Percentiles rank a stretch among this genome's conserved stretches.
Conservation (phyloP, 176 grass and related monocot genomes). For the Rhynchospora tenuis region DNA sequence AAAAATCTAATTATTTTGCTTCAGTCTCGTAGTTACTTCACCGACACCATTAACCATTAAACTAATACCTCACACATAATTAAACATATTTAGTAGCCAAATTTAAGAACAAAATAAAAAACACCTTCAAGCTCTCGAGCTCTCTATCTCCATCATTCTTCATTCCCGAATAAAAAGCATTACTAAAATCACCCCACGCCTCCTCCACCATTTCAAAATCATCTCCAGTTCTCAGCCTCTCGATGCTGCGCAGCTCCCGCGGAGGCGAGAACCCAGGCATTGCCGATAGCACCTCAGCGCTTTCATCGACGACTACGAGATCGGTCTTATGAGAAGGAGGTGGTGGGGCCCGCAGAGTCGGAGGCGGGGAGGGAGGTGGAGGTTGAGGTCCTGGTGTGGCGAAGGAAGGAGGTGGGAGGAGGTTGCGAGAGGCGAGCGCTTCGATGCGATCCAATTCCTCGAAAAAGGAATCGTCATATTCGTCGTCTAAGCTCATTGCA, state of each 20-base stretch:
- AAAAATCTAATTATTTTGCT: no score
- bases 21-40: not conserved
- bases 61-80: not conserved
- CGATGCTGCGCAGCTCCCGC: slow-evolving; percentile 17
- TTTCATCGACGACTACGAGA: not conserved
- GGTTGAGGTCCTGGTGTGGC: not conserved
- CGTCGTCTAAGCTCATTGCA: slow-evolving; percentile 43
- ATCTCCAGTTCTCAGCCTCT: not conserved
- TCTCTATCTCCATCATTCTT: slow-evolving; percentile 47
- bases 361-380: not conserved
- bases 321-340: not conserved
- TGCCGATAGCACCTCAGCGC: not conserved
- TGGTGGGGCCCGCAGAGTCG: not conserved
- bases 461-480: slow-evolving; percentile 41
- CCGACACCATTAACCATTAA: not conserved
- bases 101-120: not conserved
- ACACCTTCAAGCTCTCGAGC: slow-evolving; percentile 60
- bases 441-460: slow-evolving; percentile 3
- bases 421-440: slow-evolving; percentile 35
- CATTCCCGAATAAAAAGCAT: not conserved
- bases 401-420: not conserved
- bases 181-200: slow-evolving; percentile 8
- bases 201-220: slow-evolving; percentile 20
- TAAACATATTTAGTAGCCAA: not conserved
- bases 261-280: slow-evolving; percentile 45